A percentile compares a stretch with the other conserved stretches of the same genome.
Conservation (phyloP, 2,329 filamentous ascomycete species). For the Penicillium digitatum region DNA sequence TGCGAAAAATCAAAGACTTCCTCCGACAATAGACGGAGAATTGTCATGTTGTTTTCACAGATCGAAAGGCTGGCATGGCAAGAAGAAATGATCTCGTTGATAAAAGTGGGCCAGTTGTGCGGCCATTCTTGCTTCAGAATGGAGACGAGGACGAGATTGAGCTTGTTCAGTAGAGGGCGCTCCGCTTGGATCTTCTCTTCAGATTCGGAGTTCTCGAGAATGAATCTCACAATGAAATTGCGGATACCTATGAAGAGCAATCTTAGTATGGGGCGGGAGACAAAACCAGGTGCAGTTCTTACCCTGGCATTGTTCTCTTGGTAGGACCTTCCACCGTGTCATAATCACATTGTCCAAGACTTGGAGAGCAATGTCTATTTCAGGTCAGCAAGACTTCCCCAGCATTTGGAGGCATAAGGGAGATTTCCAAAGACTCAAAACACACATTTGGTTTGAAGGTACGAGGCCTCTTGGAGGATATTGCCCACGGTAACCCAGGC, state of each 20-base stretch:
- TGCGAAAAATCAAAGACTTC: constrained; percentile 99
- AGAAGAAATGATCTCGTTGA: constrained; percentile 97
- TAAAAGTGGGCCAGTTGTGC: constrained; percentile 99
- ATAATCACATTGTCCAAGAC: constrained; percentile 97
- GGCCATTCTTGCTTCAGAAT: constrained; percentile 99
- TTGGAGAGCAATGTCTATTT: constrained; percentile 80
- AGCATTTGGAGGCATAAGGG: neutral
- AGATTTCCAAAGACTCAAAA: constrained; percentile 20
- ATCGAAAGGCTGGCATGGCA: constrained; percentile 94
- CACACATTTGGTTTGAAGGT: constrained; percentile 94
- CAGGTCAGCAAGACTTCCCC: constrained; percentile 30
- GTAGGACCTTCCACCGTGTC: constrained; percentile 97
- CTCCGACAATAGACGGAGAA: constrained; percentile 88
- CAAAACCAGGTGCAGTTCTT: constrained; percentile 9
- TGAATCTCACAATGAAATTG: constrained; percentile 98
- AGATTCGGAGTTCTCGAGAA: constrained; percentile 85
- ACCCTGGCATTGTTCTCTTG: constrained; percentile 93
- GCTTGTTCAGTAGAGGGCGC: constrained; percentile 91
- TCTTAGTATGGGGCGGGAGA: constrained; percentile 14
- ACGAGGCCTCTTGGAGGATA: constrained; percentile 87
- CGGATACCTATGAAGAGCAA: constrained; percentile 67
- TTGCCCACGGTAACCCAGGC: constrained; percentile 97
- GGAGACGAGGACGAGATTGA: constrained; percentile 94
- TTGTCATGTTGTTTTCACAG: constrained; percentile 99
- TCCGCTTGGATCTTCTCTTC: constrained; percentile 83